Evolutionary conservation across 768 basidiomycete species (phyloP).

Genomic region (Amanita molliuscula): DNA sequence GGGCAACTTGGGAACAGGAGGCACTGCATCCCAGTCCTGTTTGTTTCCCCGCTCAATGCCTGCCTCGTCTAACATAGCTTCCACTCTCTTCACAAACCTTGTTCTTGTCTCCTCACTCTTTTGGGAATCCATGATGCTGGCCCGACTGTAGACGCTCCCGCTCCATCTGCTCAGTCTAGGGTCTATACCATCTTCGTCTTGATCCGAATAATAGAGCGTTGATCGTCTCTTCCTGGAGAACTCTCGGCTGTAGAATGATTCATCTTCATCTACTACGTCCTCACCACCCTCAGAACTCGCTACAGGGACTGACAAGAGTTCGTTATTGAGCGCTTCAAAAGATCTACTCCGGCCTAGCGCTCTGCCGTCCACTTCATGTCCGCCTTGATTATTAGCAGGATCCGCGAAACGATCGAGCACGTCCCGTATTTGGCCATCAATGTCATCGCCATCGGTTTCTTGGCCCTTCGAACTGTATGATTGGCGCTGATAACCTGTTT

Average conservation of each 20-base stretch:
- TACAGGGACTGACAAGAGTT: constrained; percentile 3
- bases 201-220: constrained; percentile 14
- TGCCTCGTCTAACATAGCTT: constrained; percentile 36
- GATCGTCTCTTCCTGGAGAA: constrained; percentile 9
- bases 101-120: constrained; percentile 40
- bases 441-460: constrained; percentile 13
- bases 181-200: constrained; percentile 15
- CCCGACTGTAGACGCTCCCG: constrained; percentile 37
- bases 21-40: constrained; percentile 6
- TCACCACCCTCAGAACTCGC: constrained; percentile 11
- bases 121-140: constrained; percentile 42
- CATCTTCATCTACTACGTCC: constrained; percentile 8
- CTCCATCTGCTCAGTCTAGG: constrained; percentile 31
- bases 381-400: not conserved
- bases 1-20: constrained; percentile 21
- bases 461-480: constrained; percentile 14
- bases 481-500: constrained; percentile 9
- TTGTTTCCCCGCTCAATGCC: constrained; percentile 20
- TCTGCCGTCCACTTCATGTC: constrained; percentile 4
- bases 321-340: constrained; percentile 1
- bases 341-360: constrained; percentile 4
- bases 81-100: constrained; percentile 40
- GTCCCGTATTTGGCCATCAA: constrained; percentile 18
- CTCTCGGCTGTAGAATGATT: constrained; percentile 2
- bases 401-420: constrained; percentile 27